Evolutionary conservation across 164 flowering plant genomes (phyloP).

Genomic region (Nelumbo lutea): DNA sequence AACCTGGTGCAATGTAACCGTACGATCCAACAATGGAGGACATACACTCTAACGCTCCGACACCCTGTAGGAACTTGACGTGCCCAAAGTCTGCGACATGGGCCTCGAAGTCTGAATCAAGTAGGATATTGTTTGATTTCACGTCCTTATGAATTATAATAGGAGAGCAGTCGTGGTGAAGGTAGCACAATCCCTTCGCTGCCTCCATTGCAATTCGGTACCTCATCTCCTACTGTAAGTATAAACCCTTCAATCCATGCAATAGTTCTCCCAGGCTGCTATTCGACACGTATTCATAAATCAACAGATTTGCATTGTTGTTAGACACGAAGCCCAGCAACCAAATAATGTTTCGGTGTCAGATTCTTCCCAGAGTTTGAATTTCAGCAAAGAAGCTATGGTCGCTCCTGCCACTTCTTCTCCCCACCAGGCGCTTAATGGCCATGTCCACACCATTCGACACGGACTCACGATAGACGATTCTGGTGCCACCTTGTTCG

Average conservation of each 20-base stretch:
- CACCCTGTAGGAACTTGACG: conserved; percentile 76
- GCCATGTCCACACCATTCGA: conserved; percentile 65
- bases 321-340: conserved; percentile 80
- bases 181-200: conserved; percentile 21
- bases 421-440: conserved; percentile 55
- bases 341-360: conserved; percentile 15
- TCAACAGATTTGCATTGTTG: conserved; percentile 62
- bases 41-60: conserved; percentile 86
- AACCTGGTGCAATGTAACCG: conserved; percentile 98
- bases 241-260: conserved; percentile 74
- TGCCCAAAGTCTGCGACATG: conserved; percentile 46
- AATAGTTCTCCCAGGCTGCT: conserved; percentile 81
- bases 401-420: conserved; percentile 45
- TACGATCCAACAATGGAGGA: conserved; percentile 94
- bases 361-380: conserved; percentile 66
- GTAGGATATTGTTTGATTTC: conserved; percentile 17
- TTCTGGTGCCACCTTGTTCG: conserved; percentile 92
- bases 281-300: conserved; percentile 91
- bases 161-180: conserved; percentile 93
- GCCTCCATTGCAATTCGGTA: conserved; percentile 71
- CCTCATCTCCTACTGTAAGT: conserved; percentile 77
- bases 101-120: too few relatives aligned
- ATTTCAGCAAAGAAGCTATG: conserved; percentile 93
- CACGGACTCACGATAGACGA: conserved; percentile 86
- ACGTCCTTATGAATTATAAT: conserved; percentile 84